These are phyloP conservation scores for Metrosideros polymorpha DNA, from an alignment of 441 rosid genomes.

Conservation along the genomic window DNA sequence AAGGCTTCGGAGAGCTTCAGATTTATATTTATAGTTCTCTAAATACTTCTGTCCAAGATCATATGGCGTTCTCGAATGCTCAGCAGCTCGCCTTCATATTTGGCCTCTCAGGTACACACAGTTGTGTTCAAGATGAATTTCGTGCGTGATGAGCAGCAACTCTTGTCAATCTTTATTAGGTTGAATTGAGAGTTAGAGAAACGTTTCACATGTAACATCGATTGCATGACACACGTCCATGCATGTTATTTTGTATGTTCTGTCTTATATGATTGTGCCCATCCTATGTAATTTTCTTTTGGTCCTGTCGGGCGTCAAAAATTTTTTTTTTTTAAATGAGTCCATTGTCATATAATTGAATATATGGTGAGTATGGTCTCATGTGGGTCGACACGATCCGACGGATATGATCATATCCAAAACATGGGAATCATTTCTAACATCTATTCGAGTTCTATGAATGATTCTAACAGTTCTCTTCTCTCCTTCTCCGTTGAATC, in stretches of 20 bases:
- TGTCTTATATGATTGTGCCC: not conserved
- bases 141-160: not conserved
- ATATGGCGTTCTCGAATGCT: constrained; percentile 26
- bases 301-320: not conserved
- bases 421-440: not conserved
- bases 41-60: not conserved
- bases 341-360: not conserved
- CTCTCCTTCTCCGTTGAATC: not conserved
- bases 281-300: not conserved
- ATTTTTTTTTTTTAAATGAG: not conserved
- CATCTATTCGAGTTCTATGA: not conserved
- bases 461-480: not conserved
- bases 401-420: not conserved
- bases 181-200: not conserved
- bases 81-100: constrained; percentile 42
- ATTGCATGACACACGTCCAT: not conserved
- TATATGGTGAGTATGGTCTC: not conserved
- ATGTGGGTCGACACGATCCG: not conserved
- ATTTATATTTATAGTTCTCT: no score
- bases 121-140: no score
- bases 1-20: not conserved
- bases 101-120: constrained; percentile 52
- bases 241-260: not conserved
- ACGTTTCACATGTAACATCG: not conserved
- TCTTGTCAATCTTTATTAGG: not conserved